Percentiles rank a stretch among this genome's conserved stretches.
Conservation (phyloP, 139 green algal species). For the Eudorina sp. region DNA sequence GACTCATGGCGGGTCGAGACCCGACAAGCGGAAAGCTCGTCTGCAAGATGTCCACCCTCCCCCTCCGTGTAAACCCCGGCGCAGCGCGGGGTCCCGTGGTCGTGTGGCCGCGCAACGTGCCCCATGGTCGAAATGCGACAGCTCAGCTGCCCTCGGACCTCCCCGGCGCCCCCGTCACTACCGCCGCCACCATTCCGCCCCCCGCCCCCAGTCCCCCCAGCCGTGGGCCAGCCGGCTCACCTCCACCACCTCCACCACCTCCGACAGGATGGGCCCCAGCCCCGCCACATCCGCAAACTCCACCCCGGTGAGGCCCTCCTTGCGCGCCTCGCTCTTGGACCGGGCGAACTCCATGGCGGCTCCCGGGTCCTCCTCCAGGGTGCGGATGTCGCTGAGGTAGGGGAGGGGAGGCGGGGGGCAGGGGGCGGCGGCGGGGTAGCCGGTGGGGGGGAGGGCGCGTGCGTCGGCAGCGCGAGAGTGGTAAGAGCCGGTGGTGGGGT, state of each 20-base stretch:
- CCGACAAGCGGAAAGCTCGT: too few species aligned
- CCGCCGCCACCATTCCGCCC: neutral
- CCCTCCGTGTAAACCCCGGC: too few species aligned
- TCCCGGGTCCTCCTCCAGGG: conserved; percentile 82
- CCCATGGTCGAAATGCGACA: too few species aligned
- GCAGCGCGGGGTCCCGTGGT: too few species aligned
- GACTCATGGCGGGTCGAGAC: too few species aligned
- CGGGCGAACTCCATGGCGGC: conserved; percentile 95
- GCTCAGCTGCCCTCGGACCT: too few species aligned
- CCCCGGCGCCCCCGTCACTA: too few species aligned
- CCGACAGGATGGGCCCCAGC: conserved; percentile 84
- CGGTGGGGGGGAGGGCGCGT: neutral
- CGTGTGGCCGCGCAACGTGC: too few species aligned
- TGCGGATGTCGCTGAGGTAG: conserved; percentile 64
- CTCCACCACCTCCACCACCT: conserved; percentile 83
- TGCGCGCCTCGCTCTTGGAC: conserved; percentile 86
- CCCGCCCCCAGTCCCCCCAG: neutral
- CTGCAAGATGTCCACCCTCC: too few species aligned
- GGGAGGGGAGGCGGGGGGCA: neutral
- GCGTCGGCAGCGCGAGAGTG: too few species aligned
- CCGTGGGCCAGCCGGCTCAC: neutral
- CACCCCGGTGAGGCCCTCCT: conserved; percentile 88
- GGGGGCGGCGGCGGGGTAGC: neutral
- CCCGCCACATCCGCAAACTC: conserved; percentile 95
- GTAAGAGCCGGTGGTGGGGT: too few species aligned